phyloP scores from a whole-genome alignment of 306 rosid species.

The Hippophae tibetana region DNA sequence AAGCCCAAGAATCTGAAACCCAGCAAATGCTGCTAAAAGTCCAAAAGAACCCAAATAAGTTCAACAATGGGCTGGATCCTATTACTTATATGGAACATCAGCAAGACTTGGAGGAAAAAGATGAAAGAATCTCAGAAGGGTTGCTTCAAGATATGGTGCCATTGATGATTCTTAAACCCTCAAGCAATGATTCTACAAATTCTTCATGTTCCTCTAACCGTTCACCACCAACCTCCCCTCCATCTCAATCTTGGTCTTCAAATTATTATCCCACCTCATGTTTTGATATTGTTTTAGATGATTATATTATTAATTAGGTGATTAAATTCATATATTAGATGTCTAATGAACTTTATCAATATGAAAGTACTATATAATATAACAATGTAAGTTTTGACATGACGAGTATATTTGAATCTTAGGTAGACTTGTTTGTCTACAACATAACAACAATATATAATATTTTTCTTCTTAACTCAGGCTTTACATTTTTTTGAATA shows the following conservation, averaged over 20 bases:
- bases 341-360: neutral
- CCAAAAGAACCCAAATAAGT: conserved; percentile 15
- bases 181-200: conserved; percentile 28
- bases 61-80: neutral
- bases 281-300: conserved; percentile 28
- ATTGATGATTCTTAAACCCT: conserved; percentile 58
- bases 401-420: no score
- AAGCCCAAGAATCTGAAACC: conserved; percentile 16
- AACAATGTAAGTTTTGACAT: no score
- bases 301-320: conserved; percentile 15
- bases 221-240: conserved; percentile 41
- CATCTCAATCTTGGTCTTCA: conserved; percentile 33
- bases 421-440: no score
- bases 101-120: conserved; percentile 23
- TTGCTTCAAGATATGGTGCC: conserved; percentile 92
- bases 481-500: no score
- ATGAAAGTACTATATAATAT: no score
- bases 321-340: neutral
- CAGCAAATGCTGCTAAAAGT: conserved; percentile 12
- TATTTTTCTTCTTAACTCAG: no score
- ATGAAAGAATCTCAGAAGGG: conserved; percentile 45
- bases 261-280: conserved; percentile 17
- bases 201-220: conserved; percentile 31
- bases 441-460: no score
- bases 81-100: neutral